Conservation (phyloP, 2,329 filamentous ascomycete species). For the Phyllosticta capitalensis region DNA sequence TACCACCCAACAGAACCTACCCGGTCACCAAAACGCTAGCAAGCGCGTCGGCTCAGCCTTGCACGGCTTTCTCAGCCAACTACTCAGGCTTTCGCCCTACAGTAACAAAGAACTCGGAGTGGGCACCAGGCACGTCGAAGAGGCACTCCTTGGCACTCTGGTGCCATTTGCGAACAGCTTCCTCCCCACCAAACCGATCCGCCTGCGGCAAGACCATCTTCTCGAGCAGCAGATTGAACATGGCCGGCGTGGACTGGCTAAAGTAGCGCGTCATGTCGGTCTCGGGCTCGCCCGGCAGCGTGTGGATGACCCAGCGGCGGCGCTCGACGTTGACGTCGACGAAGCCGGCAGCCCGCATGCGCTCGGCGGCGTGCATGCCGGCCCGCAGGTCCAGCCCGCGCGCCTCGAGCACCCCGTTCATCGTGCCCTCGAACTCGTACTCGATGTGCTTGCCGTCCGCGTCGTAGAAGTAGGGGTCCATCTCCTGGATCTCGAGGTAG, state of each 20-base stretch:
- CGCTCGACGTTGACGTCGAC: slow-evolving; percentile 12
- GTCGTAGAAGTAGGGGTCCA: slow-evolving; percentile 8
- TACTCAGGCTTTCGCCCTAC: background rate
- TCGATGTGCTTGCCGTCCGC: slow-evolving; percentile 14
- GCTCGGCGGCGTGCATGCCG: slow-evolving; percentile 14
- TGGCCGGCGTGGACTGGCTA: background rate
- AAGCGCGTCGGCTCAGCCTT: background rate
- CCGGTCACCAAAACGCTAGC: background rate
- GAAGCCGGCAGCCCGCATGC: slow-evolving; percentile 15
- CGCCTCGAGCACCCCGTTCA: slow-evolving; percentile 1
- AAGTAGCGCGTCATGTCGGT: background rate
- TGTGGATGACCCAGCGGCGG: background rate
- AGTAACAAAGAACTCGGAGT: background rate
- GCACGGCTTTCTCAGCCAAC: background rate
- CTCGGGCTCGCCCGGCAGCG: background rate
- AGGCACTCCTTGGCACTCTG: background rate
- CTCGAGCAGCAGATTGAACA: background rate
- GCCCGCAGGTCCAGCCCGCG: slow-evolving; percentile 2
- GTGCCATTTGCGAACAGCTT: background rate
- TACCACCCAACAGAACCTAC: too few species aligned
- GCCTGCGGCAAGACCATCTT: background rate
- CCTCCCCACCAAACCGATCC: background rate
- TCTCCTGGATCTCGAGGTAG: slow-evolving; percentile 43
- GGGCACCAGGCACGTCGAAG: background rate
- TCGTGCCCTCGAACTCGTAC: background rate